Conservation (phyloP, 2,329 filamentous ascomycete species). For the Trichoderma pleuroti region DNA sequence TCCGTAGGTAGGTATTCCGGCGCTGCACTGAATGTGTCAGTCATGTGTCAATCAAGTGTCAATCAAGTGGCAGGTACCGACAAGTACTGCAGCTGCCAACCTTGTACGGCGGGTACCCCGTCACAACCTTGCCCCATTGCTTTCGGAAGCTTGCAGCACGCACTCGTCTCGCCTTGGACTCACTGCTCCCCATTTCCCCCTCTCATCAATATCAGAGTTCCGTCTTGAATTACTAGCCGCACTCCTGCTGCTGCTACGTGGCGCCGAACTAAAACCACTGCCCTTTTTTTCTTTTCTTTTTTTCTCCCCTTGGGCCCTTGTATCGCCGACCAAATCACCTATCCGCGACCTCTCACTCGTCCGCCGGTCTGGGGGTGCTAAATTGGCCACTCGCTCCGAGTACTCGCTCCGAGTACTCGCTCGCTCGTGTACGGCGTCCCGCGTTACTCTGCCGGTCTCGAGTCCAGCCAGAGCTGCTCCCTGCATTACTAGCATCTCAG, state of each 20-base stretch:
- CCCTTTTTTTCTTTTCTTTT: neutral
- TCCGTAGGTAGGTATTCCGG: too few relatives aligned
- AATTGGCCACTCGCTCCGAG: neutral
- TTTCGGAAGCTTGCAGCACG: too few relatives aligned
- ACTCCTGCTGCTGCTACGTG: neutral
- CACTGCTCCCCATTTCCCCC: neutral
- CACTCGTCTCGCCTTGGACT: neutral
- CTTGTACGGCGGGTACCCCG: neutral
- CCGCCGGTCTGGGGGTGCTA: constrained; percentile 26
- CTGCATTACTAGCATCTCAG: neutral
- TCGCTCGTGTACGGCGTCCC: neutral
- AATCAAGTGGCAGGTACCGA: neutral
- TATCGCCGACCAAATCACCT: neutral
- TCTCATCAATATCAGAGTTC: neutral
- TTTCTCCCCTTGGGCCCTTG: neutral
- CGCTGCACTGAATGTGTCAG: neutral
- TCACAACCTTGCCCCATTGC: neutral
- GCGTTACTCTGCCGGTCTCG: neutral
- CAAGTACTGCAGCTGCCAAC: neutral
- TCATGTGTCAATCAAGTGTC: neutral
- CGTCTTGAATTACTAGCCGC: neutral
- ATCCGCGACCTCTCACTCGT: constrained; percentile 37
- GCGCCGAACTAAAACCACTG: neutral
- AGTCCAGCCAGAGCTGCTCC: neutral
- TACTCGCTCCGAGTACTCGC: too few relatives aligned